Conservation (phyloP, 1,284 basidiomycete species). For the Microbotryum lychnidis-dioicae region DNA sequence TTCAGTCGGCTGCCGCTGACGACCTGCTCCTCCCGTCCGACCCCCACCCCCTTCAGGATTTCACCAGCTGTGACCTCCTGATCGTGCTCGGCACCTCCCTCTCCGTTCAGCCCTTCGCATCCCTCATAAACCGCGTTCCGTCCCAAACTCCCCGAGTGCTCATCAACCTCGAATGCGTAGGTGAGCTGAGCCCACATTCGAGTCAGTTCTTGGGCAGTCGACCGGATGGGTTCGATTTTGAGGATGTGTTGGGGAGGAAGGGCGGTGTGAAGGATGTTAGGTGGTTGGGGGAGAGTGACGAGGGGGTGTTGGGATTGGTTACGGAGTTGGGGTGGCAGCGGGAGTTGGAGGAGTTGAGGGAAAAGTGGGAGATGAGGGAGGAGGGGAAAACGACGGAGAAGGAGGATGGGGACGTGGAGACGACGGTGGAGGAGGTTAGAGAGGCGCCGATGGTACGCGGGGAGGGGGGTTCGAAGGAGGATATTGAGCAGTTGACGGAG, state of each 20-base stretch:
- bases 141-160: slow-evolving; percentile 44
- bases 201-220: not conserved
- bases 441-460: not conserved
- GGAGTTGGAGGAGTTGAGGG: slow-evolving; percentile 17
- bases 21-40: too few relatives aligned
- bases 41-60: slow-evolving; percentile 34
- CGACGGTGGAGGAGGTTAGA: slow-evolving; percentile 8
- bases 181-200: slow-evolving; percentile 34
- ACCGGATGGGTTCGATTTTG: slow-evolving; percentile 31
- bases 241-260: slow-evolving; percentile 17
- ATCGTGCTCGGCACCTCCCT: slow-evolving; percentile 89
- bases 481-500: not conserved
- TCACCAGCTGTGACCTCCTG: slow-evolving; percentile 63
- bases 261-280: slow-evolving; percentile 26
- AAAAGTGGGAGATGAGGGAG: slow-evolving; percentile 11
- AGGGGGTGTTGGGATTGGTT: slow-evolving; percentile 23
- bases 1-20: too few relatives aligned
- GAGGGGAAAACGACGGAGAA: slow-evolving; percentile 3
- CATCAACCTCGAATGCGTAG: slow-evolving; percentile 50
- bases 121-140: slow-evolving; percentile 44
- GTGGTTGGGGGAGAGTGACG: slow-evolving; percentile 25
- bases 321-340: slow-evolving; percentile 23
- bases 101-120: slow-evolving; percentile 53
- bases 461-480: slow-evolving; percentile 1
- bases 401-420: slow-evolving; percentile 6